A percentile compares a stretch with the other conserved stretches of the same genome.
Conservation (phyloP, 768 basidiomycete species). For the Naganishia antarctica region DNA sequence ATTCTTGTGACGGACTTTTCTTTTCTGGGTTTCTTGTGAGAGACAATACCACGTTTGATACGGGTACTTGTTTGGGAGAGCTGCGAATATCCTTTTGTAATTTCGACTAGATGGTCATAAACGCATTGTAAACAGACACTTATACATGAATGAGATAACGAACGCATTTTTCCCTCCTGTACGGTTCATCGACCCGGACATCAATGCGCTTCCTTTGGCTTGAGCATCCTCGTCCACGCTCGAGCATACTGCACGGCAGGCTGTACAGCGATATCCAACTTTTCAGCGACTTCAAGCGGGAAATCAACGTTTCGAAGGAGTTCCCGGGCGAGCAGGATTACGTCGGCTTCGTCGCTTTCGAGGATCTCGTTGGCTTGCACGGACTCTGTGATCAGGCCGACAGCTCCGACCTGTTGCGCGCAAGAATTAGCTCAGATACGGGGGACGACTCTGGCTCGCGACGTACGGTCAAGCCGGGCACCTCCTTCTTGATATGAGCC, state of each 20-base stretch:
- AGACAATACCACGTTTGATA: too few species aligned
- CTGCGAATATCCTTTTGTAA: too few species aligned
- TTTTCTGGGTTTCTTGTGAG: too few species aligned
- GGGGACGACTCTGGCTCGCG: conserved; percentile 20
- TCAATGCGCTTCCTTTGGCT: conserved; percentile 23
- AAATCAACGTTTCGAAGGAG: conserved; percentile 65
- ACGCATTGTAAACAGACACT: neutral
- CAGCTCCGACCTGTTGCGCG: conserved; percentile 54
- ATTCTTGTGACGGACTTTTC: too few species aligned
- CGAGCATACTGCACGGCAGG: conserved; percentile 69
- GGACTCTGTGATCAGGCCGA: conserved; percentile 68
- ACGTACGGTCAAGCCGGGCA: conserved; percentile 36
- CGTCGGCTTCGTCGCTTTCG: conserved; percentile 64
- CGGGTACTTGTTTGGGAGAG: too few species aligned
- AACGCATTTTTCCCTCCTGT: too few species aligned
- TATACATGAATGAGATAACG: neutral
- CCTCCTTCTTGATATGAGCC: conserved; percentile 52
- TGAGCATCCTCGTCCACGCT: conserved; percentile 55
- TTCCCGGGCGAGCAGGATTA: conserved; percentile 64
- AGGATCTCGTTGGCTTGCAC: conserved; percentile 62
- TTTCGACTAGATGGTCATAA: too few species aligned
- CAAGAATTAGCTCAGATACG: neutral
- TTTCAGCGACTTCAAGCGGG: conserved; percentile 60
- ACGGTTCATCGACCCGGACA: too few species aligned
- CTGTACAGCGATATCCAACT: conserved; percentile 63